Percentiles rank a stretch among this genome's conserved stretches.
Conservation (phyloP, 116 monocot species). For the Phalaenopsis hybrid region DNA sequence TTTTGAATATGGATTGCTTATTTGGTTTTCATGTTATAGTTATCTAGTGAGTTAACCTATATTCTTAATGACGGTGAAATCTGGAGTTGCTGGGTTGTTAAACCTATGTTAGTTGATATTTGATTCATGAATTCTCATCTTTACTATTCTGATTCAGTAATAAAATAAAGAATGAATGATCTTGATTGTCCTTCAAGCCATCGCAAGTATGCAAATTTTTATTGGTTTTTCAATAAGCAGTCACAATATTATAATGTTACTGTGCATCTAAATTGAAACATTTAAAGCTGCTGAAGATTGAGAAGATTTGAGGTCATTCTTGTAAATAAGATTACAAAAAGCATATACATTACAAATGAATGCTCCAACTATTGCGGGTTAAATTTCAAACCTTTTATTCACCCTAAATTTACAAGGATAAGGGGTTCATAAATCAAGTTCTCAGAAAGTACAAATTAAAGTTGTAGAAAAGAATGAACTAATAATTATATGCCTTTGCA, state of each 20-base stretch:
- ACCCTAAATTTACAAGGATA: too few relatives aligned
- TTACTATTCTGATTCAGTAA: not conserved
- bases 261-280: not conserved
- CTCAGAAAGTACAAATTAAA: too few relatives aligned
- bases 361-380: too few relatives aligned
- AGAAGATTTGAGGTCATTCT: not conserved
- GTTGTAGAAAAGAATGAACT: too few relatives aligned
- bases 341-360: too few relatives aligned
- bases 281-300: not conserved
- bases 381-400: too few relatives aligned
- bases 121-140: not conserved
- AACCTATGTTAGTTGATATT: not conserved
- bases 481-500: too few relatives aligned
- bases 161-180: not conserved
- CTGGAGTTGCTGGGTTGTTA: not conserved
- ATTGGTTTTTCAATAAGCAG: too few relatives aligned
- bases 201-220: too few relatives aligned
- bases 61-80: not conserved
- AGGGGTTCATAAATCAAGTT: too few relatives aligned
- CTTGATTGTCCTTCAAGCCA: not conserved
- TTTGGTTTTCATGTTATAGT: not conserved
- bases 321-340: too few relatives aligned
- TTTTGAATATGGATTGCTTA: not conserved
- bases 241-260: too few relatives aligned
- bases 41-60: not conserved